phyloP scores from a whole-genome alignment of 1,139 yeast genomes.

The Saccharomycopsis crataegensis region DNA sequence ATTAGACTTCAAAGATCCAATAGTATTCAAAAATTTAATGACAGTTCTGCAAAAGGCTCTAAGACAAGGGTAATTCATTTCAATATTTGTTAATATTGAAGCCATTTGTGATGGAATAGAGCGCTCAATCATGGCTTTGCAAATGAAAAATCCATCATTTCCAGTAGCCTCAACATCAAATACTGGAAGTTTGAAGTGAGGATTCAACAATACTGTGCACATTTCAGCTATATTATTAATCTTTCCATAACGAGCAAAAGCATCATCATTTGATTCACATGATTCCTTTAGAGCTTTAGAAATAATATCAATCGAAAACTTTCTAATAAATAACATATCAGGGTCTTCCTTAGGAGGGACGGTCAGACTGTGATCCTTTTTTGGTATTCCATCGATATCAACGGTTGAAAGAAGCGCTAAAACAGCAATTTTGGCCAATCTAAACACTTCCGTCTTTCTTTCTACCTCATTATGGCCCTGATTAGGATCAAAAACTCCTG shows the following conservation, averaged over 20 bases:
- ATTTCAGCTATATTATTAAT: slow-evolving; percentile 52
- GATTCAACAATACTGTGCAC: slow-evolving; percentile 34
- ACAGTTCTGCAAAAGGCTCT: slow-evolving; percentile 50
- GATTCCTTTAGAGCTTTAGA: slow-evolving; percentile 53
- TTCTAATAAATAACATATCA: slow-evolving; percentile 65
- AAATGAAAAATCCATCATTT: slow-evolving; percentile 52
- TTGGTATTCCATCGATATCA: slow-evolving; percentile 38
- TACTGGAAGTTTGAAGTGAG: slow-evolving; percentile 20
- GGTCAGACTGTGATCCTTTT: slow-evolving; percentile 30
- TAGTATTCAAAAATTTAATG: slow-evolving; percentile 51
- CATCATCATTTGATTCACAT: slow-evolving; percentile 27
- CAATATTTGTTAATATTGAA: slow-evolving; percentile 51
- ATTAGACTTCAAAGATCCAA: slow-evolving; percentile 57
- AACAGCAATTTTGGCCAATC: slow-evolving; percentile 37
- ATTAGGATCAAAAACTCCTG: slow-evolving; percentile 34
- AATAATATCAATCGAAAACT: slow-evolving; percentile 66
- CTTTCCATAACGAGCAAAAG: slow-evolving; percentile 43
- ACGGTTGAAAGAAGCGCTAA: slow-evolving; percentile 53
- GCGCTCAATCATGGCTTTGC: slow-evolving; percentile 59
- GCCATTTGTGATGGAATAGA: slow-evolving; percentile 55
- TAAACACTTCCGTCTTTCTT: slow-evolving; percentile 31
- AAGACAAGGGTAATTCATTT: slow-evolving; percentile 63
- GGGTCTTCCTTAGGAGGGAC: slow-evolving; percentile 47
- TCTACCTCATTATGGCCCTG: slow-evolving; percentile 26
- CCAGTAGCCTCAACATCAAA: slow-evolving; percentile 42